Percentiles rank a stretch among this genome's conserved stretches.
Conservation (phyloP, 805 yeast species). For the Wickerhamomyces pijperi region DNA sequence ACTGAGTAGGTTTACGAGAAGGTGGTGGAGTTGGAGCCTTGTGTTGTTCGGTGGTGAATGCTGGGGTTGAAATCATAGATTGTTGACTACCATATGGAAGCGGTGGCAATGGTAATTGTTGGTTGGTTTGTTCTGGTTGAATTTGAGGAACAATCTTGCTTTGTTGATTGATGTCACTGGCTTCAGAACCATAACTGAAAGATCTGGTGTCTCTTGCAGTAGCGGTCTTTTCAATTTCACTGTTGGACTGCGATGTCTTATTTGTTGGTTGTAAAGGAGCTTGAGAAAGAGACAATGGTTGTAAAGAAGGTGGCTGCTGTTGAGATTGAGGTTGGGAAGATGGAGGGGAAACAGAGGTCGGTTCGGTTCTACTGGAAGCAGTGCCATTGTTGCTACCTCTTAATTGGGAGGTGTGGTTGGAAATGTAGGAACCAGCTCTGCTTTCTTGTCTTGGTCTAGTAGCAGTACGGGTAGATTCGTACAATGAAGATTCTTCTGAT, state of each 20-base stretch:
- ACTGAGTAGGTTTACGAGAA: slow-evolving; percentile 32
- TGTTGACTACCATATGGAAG: slow-evolving; percentile 1
- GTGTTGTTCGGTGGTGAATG: slow-evolving; percentile 24
- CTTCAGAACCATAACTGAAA: not conserved
- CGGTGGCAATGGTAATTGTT: not conserved
- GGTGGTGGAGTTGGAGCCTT: slow-evolving; percentile 50
- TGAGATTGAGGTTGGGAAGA: not conserved
- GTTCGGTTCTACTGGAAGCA: slow-evolving; percentile 2
- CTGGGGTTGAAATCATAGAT: slow-evolving; percentile 32
- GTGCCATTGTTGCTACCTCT: slow-evolving; percentile 3
- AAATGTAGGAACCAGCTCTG: slow-evolving; percentile 11
- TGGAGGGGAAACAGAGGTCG: not conserved
- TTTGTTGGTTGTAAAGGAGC: slow-evolving; percentile 25
- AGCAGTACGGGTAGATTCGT: slow-evolving; percentile 4
- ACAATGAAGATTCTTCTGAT: slow-evolving; percentile 11
- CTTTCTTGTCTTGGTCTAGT: slow-evolving; percentile 2
- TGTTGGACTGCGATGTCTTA: slow-evolving; percentile 9
- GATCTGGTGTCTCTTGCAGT: not conserved
- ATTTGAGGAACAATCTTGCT: too few species aligned
- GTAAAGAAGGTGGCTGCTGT: slow-evolving; percentile 4
- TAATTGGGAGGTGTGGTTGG: slow-evolving; percentile 10
- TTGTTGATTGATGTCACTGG: not conserved
- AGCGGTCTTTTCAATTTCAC: not conserved
- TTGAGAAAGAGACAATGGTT: slow-evolving; percentile 20
- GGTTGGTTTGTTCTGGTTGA: slow-evolving; percentile 3